Evolutionary conservation across 148 eudicot genomes (phyloP).

Genomic region (Rhododendron mucronatum): DNA sequence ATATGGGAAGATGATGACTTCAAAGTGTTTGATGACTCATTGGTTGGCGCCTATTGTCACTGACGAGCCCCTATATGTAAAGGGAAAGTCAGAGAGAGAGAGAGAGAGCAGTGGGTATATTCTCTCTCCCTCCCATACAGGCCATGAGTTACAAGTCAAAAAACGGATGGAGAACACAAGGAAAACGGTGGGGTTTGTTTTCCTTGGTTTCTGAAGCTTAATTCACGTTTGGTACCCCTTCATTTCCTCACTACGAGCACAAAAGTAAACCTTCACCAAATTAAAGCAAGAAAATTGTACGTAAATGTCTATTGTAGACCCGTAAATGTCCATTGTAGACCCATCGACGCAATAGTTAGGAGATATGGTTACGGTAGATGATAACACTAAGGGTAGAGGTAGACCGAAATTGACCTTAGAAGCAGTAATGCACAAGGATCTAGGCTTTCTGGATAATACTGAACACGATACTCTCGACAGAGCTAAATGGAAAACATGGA

Average conservation of each 20-base stretch:
- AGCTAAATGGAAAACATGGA: too few species aligned
- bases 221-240: not conserved
- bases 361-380: too few species aligned
- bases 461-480: too few species aligned
- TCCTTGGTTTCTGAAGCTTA: not conserved
- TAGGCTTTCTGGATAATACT: too few species aligned
- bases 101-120: not conserved
- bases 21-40: not conserved
- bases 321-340: too few species aligned
- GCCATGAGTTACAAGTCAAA: not conserved
- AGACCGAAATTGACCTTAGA: too few species aligned
- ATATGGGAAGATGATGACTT: not conserved
- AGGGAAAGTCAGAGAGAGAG: not conserved
- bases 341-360: too few species aligned
- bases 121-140: too few species aligned
- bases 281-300: not conserved
- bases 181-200: not conserved
- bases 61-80: not conserved
- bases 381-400: too few species aligned
- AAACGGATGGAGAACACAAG: not conserved
- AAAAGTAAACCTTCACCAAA: not conserved
- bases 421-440: too few species aligned
- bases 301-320: too few species aligned
- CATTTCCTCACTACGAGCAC: not conserved
- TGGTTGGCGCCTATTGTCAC: not conserved